A percentile compares a stretch with the other conserved stretches of the same genome.
Conservation (phyloP, 108 stramenopile genomes). For the Skeletonema marinoi region DNA sequence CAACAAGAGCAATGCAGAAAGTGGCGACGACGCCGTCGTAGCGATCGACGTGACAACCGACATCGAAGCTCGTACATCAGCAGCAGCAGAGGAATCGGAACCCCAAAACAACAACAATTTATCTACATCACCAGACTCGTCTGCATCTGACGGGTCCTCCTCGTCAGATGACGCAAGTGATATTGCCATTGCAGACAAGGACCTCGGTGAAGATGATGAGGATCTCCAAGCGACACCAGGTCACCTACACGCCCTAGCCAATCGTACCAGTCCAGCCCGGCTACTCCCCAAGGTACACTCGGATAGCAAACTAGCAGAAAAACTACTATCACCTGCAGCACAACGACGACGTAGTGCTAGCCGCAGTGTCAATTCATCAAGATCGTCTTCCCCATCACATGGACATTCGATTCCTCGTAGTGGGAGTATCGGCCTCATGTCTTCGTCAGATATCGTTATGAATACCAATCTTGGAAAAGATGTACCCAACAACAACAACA, state of each 20-base stretch:
- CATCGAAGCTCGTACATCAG: no score
- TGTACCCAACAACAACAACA: conserved; percentile 1
- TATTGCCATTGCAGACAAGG: conserved; percentile 20
- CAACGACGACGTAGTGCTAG: conserved; percentile 2
- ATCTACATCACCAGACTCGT: background rate
- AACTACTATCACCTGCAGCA: background rate
- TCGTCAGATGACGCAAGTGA: conserved; percentile 23
- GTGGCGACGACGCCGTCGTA: no score
- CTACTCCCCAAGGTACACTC: conserved; percentile 9
- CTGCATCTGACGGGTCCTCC: background rate
- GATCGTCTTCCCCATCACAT: conserved; percentile 2
- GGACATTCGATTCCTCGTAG: background rate
- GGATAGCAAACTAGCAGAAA: conserved; percentile 1
- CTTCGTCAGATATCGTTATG: background rate
- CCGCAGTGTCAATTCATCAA: conserved; percentile 3
- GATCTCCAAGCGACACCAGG: conserved; percentile 35
- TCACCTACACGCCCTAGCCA: conserved; percentile 33
- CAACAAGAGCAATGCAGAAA: no score
- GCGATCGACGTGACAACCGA: no score
- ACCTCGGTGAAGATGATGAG: background rate
- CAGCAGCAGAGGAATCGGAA: background rate
- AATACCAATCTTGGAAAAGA: background rate
- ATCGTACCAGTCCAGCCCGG: conserved; percentile 11
- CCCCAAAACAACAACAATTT: background rate
- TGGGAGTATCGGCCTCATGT: background rate